These are phyloP conservation scores for Paramyrothecium roridum DNA, from an alignment of 2,329 filamentous ascomycete species.

Conservation along the genomic window DNA sequence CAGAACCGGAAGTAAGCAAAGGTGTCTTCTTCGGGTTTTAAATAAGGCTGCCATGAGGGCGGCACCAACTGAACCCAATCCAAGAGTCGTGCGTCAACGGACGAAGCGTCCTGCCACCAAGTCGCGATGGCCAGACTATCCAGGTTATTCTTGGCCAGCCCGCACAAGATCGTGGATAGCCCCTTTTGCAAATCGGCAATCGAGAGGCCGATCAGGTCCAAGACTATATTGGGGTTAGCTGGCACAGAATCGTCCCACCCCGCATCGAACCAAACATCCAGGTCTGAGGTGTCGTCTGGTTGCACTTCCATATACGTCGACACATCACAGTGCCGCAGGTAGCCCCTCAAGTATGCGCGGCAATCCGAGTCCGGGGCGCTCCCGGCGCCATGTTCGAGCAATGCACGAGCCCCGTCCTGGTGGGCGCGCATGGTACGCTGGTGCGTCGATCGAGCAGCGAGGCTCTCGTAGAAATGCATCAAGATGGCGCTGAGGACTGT, in stretches of 20 bases:
- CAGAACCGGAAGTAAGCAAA: slow-evolving; percentile 7
- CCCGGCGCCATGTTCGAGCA: slow-evolving; percentile 8
- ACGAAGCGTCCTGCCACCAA: slow-evolving; percentile 7
- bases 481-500: slow-evolving; percentile 10
- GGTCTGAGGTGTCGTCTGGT: too few relatives aligned
- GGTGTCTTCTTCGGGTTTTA: slow-evolving; percentile 3
- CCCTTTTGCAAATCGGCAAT: slow-evolving; percentile 8
- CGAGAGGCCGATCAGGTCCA: slow-evolving; percentile 12
- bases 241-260: too few relatives aligned
- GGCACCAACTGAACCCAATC: slow-evolving; percentile 10
- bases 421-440: slow-evolving; percentile 8
- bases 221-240: slow-evolving; percentile 9
- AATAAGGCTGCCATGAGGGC: slow-evolving; percentile 7
- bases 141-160: slow-evolving; percentile 2
- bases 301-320: slow-evolving; percentile 10
- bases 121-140: slow-evolving; percentile 4
- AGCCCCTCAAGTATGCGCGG: slow-evolving; percentile 7
- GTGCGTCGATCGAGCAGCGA: slow-evolving; percentile 8
- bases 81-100: slow-evolving; percentile 8
- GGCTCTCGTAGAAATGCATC: slow-evolving; percentile 12
- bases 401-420: slow-evolving; percentile 11
- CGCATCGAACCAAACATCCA: too few relatives aligned
- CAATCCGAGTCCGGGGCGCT: slow-evolving; percentile 6
- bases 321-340: slow-evolving; percentile 11
- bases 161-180: slow-evolving; percentile 1